Conservation (phyloP, 2,329 filamentous ascomycete species). For the Aspergillus aculeatus region DNA sequence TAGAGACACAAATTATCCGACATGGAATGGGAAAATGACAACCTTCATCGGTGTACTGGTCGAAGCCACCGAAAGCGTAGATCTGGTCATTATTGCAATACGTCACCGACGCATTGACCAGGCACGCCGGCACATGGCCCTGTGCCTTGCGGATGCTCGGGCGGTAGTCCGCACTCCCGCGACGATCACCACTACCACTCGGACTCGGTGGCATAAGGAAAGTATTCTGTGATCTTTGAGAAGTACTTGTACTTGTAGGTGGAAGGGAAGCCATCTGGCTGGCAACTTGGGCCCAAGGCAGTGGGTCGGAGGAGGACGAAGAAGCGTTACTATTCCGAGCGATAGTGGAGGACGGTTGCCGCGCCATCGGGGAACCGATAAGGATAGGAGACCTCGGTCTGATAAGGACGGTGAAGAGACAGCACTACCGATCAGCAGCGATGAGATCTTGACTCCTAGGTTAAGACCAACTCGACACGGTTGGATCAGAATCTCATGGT, state of each 20-base stretch:
- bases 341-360: slow-evolving; percentile 10
- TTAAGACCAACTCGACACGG: background rate
- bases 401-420: background rate
- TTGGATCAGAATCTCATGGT: background rate
- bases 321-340: slow-evolving; percentile 12
- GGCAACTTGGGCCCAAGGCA: slow-evolving; percentile 29
- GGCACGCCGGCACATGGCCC: slow-evolving; percentile 81
- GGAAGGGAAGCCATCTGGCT: slow-evolving; percentile 34
- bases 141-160: slow-evolving; percentile 78
- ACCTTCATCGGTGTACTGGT: slow-evolving; percentile 96
- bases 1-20: slow-evolving; percentile 1
- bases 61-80: slow-evolving; percentile 96
- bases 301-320: slow-evolving; percentile 36
- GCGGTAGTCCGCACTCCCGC: slow-evolving; percentile 68
- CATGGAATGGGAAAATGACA: slow-evolving; percentile 8
- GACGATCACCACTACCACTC: slow-evolving; percentile 65
- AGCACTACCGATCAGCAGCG: background rate
- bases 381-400: background rate
- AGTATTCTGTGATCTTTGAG: slow-evolving; percentile 60
- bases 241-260: slow-evolving; percentile 38
- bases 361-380: slow-evolving; percentile 4
- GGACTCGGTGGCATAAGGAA: slow-evolving; percentile 91
- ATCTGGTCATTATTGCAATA: slow-evolving; percentile 97
- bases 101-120: slow-evolving; percentile 98
- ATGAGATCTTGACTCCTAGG: background rate